phyloP scores from a whole-genome alignment of 2,329 filamentous ascomycete genomes.

The Didymella pomorum region DNA sequence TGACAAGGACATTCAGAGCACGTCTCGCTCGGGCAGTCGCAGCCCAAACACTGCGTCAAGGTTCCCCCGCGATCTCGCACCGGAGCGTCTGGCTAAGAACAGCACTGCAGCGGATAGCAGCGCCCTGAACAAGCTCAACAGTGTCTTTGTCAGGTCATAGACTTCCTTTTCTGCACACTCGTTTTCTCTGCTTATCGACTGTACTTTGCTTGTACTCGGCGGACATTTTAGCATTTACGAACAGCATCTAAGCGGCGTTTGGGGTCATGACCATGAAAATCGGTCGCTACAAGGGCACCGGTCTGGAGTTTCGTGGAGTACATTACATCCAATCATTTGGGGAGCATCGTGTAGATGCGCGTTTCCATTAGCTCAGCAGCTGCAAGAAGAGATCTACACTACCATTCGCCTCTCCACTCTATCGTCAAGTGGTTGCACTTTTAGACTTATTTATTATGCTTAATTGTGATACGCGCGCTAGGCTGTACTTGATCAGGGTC shows the following conservation, averaged over 20 bases:
- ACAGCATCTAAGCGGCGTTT: conserved; percentile 43
- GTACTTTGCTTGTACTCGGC: conserved; percentile 9
- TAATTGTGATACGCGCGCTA: conserved; percentile 22
- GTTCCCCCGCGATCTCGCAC: conserved; percentile 43
- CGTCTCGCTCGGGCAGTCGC: conserved; percentile 53
- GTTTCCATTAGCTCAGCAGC: conserved; percentile 6
- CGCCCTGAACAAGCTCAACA: conserved; percentile 47
- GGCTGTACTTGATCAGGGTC: conserved; percentile 4
- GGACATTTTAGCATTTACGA: conserved; percentile 33
- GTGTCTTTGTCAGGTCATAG: conserved; percentile 44
- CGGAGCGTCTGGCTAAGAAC: conserved; percentile 43
- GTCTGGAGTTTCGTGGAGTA: conserved; percentile 18
- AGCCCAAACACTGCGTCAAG: conserved; percentile 49
- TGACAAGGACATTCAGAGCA: conserved; percentile 42
- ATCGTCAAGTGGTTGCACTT: not conserved
- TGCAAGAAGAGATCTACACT: not conserved
- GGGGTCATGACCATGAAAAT: conserved; percentile 7
- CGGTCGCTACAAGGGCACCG: conserved; percentile 13
- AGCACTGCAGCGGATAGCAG: conserved; percentile 43
- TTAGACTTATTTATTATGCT: conserved; percentile 32
- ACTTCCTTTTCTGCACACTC: conserved; percentile 2
- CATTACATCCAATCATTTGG: not conserved
- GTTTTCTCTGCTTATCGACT: conserved; percentile 10
- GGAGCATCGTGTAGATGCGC: conserved; percentile 1
- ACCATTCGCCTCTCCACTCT: not conserved